A percentile compares a stretch with the other conserved stretches of the same genome.
Evolutionary conservation across 345 rosid species (phyloP).

Genomic region (Syzygium aromaticum): DNA sequence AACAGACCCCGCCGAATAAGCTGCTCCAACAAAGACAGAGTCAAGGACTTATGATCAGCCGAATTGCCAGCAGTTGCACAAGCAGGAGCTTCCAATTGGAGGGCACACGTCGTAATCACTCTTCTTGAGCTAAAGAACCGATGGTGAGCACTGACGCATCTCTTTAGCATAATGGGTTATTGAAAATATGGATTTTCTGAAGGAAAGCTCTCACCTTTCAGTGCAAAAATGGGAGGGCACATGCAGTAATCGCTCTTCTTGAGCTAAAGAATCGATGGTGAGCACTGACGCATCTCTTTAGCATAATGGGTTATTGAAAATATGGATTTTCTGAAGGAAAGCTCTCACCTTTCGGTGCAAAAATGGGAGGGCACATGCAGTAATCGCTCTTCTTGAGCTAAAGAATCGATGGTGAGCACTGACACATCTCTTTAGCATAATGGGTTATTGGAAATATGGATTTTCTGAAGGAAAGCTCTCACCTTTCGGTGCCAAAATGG

Average conservation of each 20-base stretch:
- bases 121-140: conserved; percentile 21
- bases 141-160: conserved; percentile 1
- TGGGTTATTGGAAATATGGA: too few species aligned
- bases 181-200: background rate
- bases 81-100: conserved; percentile 12
- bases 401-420: too few species aligned
- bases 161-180: background rate
- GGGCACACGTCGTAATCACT: conserved; percentile 20
- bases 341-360: too few species aligned
- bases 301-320: too few species aligned
- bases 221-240: background rate
- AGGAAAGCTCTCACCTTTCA: background rate
- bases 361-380: too few species aligned
- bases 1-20: conserved; percentile 33
- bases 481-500: background rate
- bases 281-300: too few species aligned
- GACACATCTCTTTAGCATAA: too few species aligned
- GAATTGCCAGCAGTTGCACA: conserved; percentile 3
- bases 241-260: too few species aligned
- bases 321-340: too few species aligned
- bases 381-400: too few species aligned
- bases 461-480: too few species aligned
- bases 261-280: too few species aligned
- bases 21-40: conserved; percentile 32
- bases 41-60: conserved; percentile 25